Evolutionary conservation across 306 rosid genomes (phyloP), one percentile per base, ranked within the genome.

Genomic region (Citrullus colocynthis): DNA sequence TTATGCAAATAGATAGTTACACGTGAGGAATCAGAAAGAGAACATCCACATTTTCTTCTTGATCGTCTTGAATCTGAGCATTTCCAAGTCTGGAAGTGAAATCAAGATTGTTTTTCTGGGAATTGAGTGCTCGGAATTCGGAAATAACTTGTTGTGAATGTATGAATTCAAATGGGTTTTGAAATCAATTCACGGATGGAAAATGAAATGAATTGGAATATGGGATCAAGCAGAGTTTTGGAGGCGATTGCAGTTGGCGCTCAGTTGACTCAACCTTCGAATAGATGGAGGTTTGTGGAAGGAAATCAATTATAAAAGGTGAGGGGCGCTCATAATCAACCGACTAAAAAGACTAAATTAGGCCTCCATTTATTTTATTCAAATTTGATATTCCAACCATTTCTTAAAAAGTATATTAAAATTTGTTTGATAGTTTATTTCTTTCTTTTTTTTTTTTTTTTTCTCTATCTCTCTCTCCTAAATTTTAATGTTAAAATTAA

Each of bases 31-130:
- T 72, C 76, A 72, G 5, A 72, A 15, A 30, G 76, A 72, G 9
- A 72, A 72, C 41, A 72, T 72, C 76, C 59, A 72, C 76, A 72
- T 72, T 48, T 72, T 72, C 42, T 48, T 72, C 76, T 49, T 72
- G 42, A 72, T 72, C 15, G 59, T 72, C 59, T 72, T 72, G 76
- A 72, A 72, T 49, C 49, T 24, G 37, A 70, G 42, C 76, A 72
- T 72, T 72, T 72, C 76, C 75, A 14, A 21, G 37, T 48, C 3
- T 12, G 75, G 37, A 70, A 45, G 75, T n/a, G 17, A 70, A 45
- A 17, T 45, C 75, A 13, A 69, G 76, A 48, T 8, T 13, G 42
- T 3, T 36, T 8, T 64, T 48, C 57, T 45, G 3, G 57, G 57
- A 70, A 42, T 28, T 20, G 56, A 7, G n/a, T 45, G 18, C 57